Evolutionary conservation across 169 alveolate genomes (phyloP), one percentile per base, ranked within the genome.

Genomic region (Condylostoma magnum): DNA sequence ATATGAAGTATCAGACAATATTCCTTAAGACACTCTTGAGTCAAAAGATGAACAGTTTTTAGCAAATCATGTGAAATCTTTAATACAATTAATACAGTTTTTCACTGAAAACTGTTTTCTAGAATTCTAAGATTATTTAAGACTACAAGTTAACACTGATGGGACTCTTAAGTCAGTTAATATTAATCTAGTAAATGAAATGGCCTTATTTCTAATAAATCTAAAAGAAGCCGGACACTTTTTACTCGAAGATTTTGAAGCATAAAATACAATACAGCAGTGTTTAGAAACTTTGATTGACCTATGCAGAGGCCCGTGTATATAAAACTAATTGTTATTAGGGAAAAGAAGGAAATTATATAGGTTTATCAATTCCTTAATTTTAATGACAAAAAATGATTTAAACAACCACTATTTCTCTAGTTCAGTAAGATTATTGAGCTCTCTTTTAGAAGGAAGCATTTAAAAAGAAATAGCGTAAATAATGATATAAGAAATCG

Each of bases 251-350:
- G 65, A 67, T 30, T 20, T 48, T 4, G 66, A 67, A 51, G 38
- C 76, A 6, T 48, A 20, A 27, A 18, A 25, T 18, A 27, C 50
- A 5, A 34, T 67, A 0, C 60, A 60, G n/a, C 46, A 47, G 15
- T 46, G 60, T 31, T 50, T 47, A 15, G 65, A 67, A 8, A 51
- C 76, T 31, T 18, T 67, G 52, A 67, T 50, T 31, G 46, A 50
- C 15, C 67, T 67, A 1, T 67, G 76, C 28, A 67, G 28, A 67
- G 76, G 76, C 3, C 76, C 76, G 0, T 67, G 76, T 50, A 36
- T 67, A 0, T 60, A 67, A 4, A 67, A 67, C 51, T 65, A 67
- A 46, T 25, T 67, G n/a, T 31, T 50, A 12, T 30, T 67, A 38
- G 76, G 76, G 4, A 44, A 25, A 4, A 67, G 46, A 27, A 15